These are phyloP conservation scores for Tetraselmis striata DNA, from an alignment of 139 green algal genomes.

Conservation along the genomic window DNA sequence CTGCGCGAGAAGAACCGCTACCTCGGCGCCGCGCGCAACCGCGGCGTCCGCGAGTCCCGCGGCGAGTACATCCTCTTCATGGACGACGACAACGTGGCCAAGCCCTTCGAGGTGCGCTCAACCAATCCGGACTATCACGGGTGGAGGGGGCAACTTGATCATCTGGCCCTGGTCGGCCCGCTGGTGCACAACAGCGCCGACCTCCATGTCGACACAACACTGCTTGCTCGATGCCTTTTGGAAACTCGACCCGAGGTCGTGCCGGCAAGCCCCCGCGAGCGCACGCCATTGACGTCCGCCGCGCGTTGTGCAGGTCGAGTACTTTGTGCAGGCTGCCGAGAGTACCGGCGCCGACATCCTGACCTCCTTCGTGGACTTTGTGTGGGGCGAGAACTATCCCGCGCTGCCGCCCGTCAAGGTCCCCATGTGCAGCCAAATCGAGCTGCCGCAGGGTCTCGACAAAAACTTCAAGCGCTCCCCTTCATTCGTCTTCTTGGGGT, in stretches of 20 bases:
- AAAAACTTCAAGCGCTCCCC: slow-evolving; percentile 6
- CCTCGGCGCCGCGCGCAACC: neutral
- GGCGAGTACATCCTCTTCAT: slow-evolving; percentile 12
- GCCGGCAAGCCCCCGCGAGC: too few species aligned
- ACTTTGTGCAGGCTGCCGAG: slow-evolving; percentile 7
- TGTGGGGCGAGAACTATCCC: slow-evolving; percentile 1
- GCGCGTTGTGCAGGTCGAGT: slow-evolving; percentile 1
- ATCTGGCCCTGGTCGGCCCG: too few species aligned
- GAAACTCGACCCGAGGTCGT: too few species aligned
- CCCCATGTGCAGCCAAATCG: neutral
- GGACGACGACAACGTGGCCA: slow-evolving; percentile 11
- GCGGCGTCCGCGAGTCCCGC: neutral
- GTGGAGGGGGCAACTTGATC: too few species aligned
- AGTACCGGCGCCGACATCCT: slow-evolving; percentile 1
- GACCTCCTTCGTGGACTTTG: slow-evolving; percentile 4
- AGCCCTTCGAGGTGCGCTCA: slow-evolving; percentile 7
- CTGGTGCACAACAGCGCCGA: too few species aligned
- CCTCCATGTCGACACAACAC: too few species aligned
- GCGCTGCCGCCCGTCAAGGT: neutral
- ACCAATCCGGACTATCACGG: too few species aligned
- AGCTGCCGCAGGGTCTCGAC: neutral
- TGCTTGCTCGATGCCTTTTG: too few species aligned
- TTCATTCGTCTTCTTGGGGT: slow-evolving; percentile 12
- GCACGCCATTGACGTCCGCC: too few species aligned
- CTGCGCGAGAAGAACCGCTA: slow-evolving; percentile 7